These are phyloP conservation scores for Fusarium denticulatum DNA, from an alignment of 2,329 filamentous ascomycete species.

Conservation along the genomic window DNA sequence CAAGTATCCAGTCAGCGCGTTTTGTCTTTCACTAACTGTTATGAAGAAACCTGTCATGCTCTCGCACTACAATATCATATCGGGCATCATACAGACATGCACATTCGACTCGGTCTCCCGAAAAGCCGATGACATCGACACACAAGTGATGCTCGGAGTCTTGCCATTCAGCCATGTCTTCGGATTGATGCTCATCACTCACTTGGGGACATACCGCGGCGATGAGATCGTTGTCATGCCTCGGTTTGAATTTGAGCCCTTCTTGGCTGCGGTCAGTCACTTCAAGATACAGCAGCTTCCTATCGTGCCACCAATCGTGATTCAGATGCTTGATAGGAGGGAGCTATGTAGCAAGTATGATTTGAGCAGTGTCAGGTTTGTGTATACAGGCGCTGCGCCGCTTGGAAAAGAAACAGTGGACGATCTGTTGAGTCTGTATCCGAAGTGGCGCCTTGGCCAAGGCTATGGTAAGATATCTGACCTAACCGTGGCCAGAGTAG, in stretches of 20 bases:
- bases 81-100: constrained; percentile 73
- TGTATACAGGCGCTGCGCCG: constrained; percentile 66
- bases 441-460: constrained; percentile 72
- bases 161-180: constrained; percentile 87
- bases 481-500: too few species aligned
- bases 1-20: too few species aligned
- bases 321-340: constrained; percentile 2
- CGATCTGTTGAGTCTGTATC: constrained; percentile 69
- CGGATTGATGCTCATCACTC: constrained; percentile 75
- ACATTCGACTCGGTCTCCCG: constrained; percentile 52
- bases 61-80: constrained; percentile 81
- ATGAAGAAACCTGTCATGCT: constrained; percentile 81
- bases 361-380: constrained; percentile 10
- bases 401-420: constrained; percentile 74
- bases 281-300: constrained; percentile 17
- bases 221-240: constrained; percentile 78
- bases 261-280: constrained; percentile 52
- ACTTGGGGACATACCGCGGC: constrained; percentile 73
- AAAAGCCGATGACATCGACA: constrained; percentile 50
- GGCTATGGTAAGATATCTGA: constrained; percentile 67
- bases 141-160: constrained; percentile 67
- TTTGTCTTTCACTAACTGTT: not conserved
- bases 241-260: constrained; percentile 76
- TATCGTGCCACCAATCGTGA: constrained; percentile 5
- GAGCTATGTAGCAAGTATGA: constrained; percentile 1